These are phyloP conservation scores for Priceomyces haplophilus DNA, from an alignment of 805 yeast species.

Conservation along the genomic window DNA sequence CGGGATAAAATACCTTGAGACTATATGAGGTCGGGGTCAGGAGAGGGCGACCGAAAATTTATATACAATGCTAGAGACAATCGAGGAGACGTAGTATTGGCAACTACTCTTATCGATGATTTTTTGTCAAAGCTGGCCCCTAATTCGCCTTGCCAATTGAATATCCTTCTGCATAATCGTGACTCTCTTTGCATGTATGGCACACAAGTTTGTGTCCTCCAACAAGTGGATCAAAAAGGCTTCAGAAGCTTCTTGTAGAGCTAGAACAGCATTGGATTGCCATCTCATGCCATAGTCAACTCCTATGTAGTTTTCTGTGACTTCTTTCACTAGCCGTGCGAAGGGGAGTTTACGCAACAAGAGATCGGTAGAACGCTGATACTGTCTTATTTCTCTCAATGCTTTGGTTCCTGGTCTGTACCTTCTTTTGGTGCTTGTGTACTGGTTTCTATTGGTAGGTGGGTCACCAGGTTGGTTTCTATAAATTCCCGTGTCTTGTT, in stretches of 20 bases:
- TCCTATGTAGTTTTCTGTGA: conserved; percentile 59
- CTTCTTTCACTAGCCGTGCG: conserved; percentile 72
- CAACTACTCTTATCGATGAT: not conserved
- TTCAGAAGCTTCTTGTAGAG: conserved; percentile 79
- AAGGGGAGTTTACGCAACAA: conserved; percentile 71
- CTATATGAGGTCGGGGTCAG: not conserved
- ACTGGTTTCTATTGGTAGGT: conserved; percentile 20
- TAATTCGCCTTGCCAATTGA: conserved; percentile 72
- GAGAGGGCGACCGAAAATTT: not conserved
- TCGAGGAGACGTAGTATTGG: not conserved
- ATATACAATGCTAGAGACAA: not conserved
- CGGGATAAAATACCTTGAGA: conserved; percentile 5
- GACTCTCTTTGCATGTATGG: conserved; percentile 78
- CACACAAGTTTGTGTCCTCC: conserved; percentile 76
- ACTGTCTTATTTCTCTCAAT: conserved; percentile 62
- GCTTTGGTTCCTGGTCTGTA: conserved; percentile 67
- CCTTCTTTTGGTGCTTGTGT: conserved; percentile 32
- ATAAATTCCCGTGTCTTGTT: conserved; percentile 32
- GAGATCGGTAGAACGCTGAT: conserved; percentile 65
- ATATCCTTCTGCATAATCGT: conserved; percentile 83
- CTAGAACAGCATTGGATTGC: conserved; percentile 76
- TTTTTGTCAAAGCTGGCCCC: conserved; percentile 42
- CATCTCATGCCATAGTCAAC: conserved; percentile 60
- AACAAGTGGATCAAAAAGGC: conserved; percentile 69
- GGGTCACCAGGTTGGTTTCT: conserved; percentile 59